Percentiles rank a stretch among this genome's conserved stretches.
phyloP scores from a whole-genome alignment of 768 basidiomycete genomes.

The Tulasnella sp. region DNA sequence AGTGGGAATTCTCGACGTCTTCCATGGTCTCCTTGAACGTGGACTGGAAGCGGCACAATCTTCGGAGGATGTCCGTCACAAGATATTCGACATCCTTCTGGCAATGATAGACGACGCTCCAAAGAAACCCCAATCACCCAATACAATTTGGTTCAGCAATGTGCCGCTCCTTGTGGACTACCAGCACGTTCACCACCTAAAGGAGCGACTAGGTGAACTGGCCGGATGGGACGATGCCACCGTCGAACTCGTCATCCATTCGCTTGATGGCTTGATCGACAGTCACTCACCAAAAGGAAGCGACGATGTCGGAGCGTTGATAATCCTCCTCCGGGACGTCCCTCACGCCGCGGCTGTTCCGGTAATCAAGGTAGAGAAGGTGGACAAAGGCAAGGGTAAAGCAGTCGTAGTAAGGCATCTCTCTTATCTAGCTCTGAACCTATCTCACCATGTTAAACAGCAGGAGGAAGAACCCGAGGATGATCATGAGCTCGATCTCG shows the following conservation, averaged over 20 bases:
- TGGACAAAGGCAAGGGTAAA: constrained; percentile 40
- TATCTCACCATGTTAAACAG: constrained; percentile 3
- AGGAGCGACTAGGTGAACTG: constrained; percentile 41
- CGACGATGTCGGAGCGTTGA: not conserved
- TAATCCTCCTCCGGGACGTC: not conserved
- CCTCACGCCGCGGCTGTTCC: not conserved
- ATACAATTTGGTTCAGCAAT: constrained; percentile 45
- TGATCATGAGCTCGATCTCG: not conserved
- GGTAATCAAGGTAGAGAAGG: not conserved
- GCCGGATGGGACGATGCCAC: constrained; percentile 49
- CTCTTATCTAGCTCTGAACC: constrained; percentile 19
- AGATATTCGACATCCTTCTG: constrained; percentile 49
- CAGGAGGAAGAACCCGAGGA: not conserved
- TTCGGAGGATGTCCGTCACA: constrained; percentile 48
- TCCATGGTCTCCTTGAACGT: constrained; percentile 50
- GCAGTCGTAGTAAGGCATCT: not conserved
- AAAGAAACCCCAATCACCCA: not conserved
- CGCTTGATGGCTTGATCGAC: not conserved
- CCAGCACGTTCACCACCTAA: constrained; percentile 57
- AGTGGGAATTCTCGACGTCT: constrained; percentile 59
- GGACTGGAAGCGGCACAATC: constrained; percentile 44
- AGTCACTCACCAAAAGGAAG: not conserved
- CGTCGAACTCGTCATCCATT: constrained; percentile 40
- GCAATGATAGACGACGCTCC: constrained; percentile 38
- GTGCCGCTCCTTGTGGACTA: constrained; percentile 63